Conservation (phyloP, 2,329 filamentous ascomycete genomes). For the Remersonia thermophila region DNA sequence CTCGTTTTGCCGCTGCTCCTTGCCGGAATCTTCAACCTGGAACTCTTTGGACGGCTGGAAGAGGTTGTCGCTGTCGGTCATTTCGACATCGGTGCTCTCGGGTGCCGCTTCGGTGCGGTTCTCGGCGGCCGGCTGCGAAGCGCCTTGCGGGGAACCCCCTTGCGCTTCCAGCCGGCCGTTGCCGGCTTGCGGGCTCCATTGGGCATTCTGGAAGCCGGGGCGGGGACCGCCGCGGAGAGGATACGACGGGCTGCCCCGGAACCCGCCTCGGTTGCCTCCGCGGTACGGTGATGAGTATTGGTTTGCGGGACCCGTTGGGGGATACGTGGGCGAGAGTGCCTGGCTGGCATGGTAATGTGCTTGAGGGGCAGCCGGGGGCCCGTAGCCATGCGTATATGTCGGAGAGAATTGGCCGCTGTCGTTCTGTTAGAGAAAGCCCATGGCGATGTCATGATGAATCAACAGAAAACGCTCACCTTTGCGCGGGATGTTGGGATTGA, state of each 20-base stretch:
- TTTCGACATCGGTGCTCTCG: constrained; percentile 26
- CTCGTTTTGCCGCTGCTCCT: constrained; percentile 28
- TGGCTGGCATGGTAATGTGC: constrained; percentile 36
- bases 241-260: constrained; percentile 50
- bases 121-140: constrained; percentile 19
- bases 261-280: constrained; percentile 37
- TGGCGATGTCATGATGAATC: not conserved
- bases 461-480: constrained; percentile 22
- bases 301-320: constrained; percentile 45
- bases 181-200: constrained; percentile 50
- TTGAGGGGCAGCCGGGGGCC: constrained; percentile 39
- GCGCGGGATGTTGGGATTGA: constrained; percentile 27
- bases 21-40: constrained; percentile 48
- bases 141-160: constrained; percentile 21
- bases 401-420: constrained; percentile 47
- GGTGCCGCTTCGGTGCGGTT: constrained; percentile 18
- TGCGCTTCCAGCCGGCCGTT: constrained; percentile 24
- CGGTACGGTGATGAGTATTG: constrained; percentile 37
- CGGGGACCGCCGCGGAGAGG: constrained; percentile 40
- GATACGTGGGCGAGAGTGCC: constrained; percentile 39
- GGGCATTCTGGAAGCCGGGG: constrained; percentile 52
- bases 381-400: constrained; percentile 45
- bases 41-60: constrained; percentile 53
- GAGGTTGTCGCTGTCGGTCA: constrained; percentile 42
- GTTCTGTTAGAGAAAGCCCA: not conserved